These are phyloP conservation scores for Eutypa lata DNA, from an alignment of 2,329 filamentous ascomycete genomes.

Conservation along the genomic window DNA sequence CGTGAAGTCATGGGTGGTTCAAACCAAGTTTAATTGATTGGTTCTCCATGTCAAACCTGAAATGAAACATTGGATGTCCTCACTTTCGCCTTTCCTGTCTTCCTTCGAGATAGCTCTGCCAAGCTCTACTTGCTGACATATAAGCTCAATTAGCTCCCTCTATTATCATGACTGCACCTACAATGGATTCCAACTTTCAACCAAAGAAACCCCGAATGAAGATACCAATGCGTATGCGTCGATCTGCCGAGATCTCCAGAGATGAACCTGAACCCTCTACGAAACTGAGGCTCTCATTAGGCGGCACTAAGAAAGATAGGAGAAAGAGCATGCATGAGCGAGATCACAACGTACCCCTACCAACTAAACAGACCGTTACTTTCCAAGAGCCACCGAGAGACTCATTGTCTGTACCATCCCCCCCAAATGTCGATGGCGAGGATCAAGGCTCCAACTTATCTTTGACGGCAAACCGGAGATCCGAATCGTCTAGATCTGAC, in stretches of 20 bases:
- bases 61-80: no score
- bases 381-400: constrained; percentile 55
- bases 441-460: constrained; percentile 61
- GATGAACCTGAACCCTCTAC: constrained; percentile 22
- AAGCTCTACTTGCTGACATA: constrained; percentile 18
- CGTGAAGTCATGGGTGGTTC: no score
- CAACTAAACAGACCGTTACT: constrained; percentile 45
- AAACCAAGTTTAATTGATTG: no score
- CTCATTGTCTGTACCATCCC: constrained; percentile 32
- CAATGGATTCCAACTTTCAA: constrained; percentile 55
- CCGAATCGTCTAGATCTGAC: constrained; percentile 88
- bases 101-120: constrained; percentile 5
- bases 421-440: constrained; percentile 56
- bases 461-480: constrained; percentile 63
- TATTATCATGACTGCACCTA: constrained; percentile 92
- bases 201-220: constrained; percentile 57
- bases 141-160: constrained; percentile 48
- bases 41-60: no score
- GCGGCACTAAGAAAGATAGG: constrained; percentile 35
- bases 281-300: constrained; percentile 13
- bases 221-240: constrained; percentile 50
- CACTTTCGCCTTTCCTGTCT: no score
- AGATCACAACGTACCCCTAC: constrained; percentile 33
- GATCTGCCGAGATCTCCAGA: constrained; percentile 47
- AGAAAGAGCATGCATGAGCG: constrained; percentile 36